Conservation (phyloP, 2,329 filamentous ascomycete species). For the Microdochium paspali region DNA sequence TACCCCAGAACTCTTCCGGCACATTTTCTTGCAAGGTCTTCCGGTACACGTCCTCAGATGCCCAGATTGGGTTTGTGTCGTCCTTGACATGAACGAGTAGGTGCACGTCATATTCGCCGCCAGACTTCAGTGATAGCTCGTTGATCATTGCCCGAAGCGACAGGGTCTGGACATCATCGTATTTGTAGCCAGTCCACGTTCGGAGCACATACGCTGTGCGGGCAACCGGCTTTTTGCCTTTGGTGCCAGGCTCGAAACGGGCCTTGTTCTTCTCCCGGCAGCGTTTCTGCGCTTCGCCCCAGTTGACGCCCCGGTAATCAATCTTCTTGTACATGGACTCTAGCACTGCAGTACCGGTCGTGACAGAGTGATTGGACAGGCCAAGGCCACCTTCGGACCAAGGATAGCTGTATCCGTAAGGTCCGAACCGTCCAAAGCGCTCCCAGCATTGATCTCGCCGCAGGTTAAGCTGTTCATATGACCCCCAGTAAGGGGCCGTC, state of each 20-base stretch:
- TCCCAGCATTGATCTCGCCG: conserved; percentile 61
- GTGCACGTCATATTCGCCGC: conserved; percentile 55
- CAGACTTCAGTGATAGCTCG: conserved; percentile 54
- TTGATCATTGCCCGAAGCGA: conserved; percentile 57
- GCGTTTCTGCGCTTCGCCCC: conserved; percentile 20
- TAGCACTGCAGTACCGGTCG: conserved; percentile 47
- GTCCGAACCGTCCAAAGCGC: conserved; percentile 56
- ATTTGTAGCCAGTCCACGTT: conserved; percentile 57
- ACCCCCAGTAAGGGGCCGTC: conserved; percentile 56
- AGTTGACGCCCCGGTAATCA: conserved; percentile 24
- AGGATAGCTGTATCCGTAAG: conserved; percentile 61
- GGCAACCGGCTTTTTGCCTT: conserved; percentile 10
- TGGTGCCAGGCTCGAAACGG: conserved; percentile 27
- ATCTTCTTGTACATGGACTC: conserved; percentile 23
- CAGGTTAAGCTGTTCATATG: conserved; percentile 50
- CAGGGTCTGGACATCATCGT: conserved; percentile 54
- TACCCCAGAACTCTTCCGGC: conserved; percentile 56
- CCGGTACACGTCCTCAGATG: conserved; percentile 24
- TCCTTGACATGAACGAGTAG: conserved; percentile 35
- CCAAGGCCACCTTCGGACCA: conserved; percentile 51
- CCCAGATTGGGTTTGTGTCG: conserved; percentile 27
- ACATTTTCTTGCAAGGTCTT: conserved; percentile 46
- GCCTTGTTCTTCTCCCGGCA: conserved; percentile 38
- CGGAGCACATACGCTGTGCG: conserved; percentile 56
- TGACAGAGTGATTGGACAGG: conserved; percentile 49